Evolutionary conservation across 1,284 basidiomycete genomes (phyloP), one percentile per base, ranked within the genome.

Genomic region (Neonothopanus nambi): DNA sequence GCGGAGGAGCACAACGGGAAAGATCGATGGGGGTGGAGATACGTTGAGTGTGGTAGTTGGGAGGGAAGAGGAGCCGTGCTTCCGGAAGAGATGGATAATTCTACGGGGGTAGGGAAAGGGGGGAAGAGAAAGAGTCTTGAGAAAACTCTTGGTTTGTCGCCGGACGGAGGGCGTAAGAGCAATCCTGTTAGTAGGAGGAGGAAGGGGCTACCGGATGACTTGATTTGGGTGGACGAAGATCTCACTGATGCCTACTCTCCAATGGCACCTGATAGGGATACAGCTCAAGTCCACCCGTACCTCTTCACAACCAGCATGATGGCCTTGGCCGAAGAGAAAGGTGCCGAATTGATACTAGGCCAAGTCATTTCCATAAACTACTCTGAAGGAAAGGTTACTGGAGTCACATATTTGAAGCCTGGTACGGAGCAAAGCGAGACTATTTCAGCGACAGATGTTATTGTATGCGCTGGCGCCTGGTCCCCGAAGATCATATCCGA

Each of bases 391-490:
- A 67, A 63, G 42, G 79, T 88, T n/a, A 74, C 71, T 13, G 79
- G 81, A 4, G 80, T 87, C 35, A 71, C 76, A 33, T 86, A 82
- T 65, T 58, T 61, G 7, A 71, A 77, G 40, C 66, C 56, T 5
- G 65, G 65, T 3, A 62, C 68, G 18, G 69, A 69, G 28, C 61
- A 66, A 33, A 61, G 59, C n/a, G 63, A 66, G 20, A 71, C 65
- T 11, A 63, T 86, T 24, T 64, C 72, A 2, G 85, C 87, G 23
- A 84, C 84, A 3, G 75, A 84, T 55, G 77, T 95, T 48, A 75
- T 96, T 30, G 68, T 97, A 50, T 81, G 87, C 26, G 89, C 90
- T 11, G 94, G 94, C 12, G 91, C 92, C 1, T 98, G 95, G 95
- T 92, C 93, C 0, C 81, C 91, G 9, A 66, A 62, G 7, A 64